These are phyloP conservation scores for carrot (Daucus carota) DNA, from an alignment of 129 eudicot species.

Conservation along the genomic window DNA sequence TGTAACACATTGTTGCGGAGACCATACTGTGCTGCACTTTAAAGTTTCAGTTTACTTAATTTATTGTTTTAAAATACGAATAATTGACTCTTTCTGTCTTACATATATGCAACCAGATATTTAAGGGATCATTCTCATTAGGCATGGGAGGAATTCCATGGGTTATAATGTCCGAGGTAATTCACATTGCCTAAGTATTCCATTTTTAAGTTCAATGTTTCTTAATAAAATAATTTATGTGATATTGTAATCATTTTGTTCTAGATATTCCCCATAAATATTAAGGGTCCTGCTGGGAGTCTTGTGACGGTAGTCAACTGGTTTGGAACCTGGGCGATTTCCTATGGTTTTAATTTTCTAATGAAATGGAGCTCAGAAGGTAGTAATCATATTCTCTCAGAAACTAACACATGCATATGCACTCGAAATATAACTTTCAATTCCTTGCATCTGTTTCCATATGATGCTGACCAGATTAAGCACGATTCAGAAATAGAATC, in stretches of 20 bases:
- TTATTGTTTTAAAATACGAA: background rate
- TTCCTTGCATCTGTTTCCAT: too few relatives aligned
- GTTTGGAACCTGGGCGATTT: conserved; percentile 80
- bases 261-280: conserved; percentile 87
- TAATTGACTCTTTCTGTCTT: background rate
- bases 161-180: conserved; percentile 95
- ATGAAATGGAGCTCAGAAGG: conserved; percentile 71
- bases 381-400: conserved; percentile 2
- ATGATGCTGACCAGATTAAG: too few relatives aligned
- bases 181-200: conserved; percentile 1
- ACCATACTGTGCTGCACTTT: too few relatives aligned
- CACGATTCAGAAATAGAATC: too few relatives aligned
- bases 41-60: background rate
- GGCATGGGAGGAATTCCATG: conserved; percentile 96
- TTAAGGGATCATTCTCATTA: conserved; percentile 57
- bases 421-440: too few relatives aligned
- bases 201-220: conserved; percentile 6
- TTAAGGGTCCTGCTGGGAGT: conserved; percentile 84
- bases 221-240: background rate
- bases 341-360: conserved; percentile 67
- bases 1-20: background rate
- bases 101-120: conserved; percentile 33
- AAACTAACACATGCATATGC: too few relatives aligned
- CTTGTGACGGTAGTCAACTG: conserved; percentile 83
- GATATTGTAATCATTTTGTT: background rate